phyloP scores from a whole-genome alignment of 768 basidiomycete genomes.

The Suillus occidentalis region DNA sequence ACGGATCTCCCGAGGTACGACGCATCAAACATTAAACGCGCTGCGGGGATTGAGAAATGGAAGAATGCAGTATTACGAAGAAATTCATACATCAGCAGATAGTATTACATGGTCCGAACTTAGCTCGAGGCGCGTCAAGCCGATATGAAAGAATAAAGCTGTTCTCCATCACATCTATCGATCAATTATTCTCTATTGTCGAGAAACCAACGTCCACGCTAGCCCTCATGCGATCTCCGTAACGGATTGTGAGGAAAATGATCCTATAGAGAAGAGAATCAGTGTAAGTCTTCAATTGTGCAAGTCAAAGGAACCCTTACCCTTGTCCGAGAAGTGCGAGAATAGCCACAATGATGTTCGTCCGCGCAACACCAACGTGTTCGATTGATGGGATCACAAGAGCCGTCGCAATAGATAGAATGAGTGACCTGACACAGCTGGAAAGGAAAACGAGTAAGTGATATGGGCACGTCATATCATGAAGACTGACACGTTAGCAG shows the following conservation, averaged over 20 bases:
- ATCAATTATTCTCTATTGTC: constrained; percentile 37
- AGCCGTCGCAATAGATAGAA: constrained; percentile 44
- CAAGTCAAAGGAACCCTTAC: constrained; percentile 39
- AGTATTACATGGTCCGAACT: background rate
- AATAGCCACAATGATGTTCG: constrained; percentile 47
- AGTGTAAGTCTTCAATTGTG: constrained; percentile 2
- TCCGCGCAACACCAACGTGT: constrained; percentile 47
- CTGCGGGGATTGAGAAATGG: background rate
- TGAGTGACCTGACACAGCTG: constrained; percentile 49
- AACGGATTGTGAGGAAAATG: constrained; percentile 51
- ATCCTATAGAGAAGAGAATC: constrained; percentile 42
- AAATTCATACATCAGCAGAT: constrained; percentile 1
- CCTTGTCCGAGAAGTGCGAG: constrained; percentile 50
- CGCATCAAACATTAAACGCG: background rate
- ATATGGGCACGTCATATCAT: background rate
- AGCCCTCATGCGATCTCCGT: constrained; percentile 56
- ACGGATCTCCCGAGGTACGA: background rate
- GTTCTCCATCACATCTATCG: background rate
- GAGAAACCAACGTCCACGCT: constrained; percentile 60
- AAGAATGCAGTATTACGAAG: background rate
- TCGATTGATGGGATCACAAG: constrained; percentile 56
- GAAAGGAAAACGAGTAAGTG: constrained; percentile 17
- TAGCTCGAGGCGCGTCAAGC: background rate
- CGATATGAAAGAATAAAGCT: background rate
- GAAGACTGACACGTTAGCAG: constrained; percentile 31